Percentiles rank a stretch among this genome's conserved stretches.
These are phyloP conservation scores for Venturia nashicola DNA, from an alignment of 2,329 filamentous ascomycete species.

Conservation along the genomic window DNA sequence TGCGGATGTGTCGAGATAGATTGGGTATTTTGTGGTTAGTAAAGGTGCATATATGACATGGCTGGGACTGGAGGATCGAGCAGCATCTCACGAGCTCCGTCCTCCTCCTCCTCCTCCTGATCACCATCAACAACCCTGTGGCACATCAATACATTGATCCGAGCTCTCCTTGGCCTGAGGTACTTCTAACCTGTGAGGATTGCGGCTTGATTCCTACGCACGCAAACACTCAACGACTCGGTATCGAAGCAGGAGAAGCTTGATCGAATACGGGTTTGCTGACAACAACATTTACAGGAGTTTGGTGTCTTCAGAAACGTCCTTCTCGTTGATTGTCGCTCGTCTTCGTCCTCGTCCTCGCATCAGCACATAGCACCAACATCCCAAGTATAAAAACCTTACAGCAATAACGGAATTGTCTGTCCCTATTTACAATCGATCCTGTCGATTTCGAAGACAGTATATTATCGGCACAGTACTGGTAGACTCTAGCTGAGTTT, in stretches of 20 bases:
- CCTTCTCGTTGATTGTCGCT: background rate
- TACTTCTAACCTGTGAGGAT: background rate
- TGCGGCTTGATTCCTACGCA: background rate
- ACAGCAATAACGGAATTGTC: too few species aligned
- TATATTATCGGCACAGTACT: too few species aligned
- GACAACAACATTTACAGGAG: background rate
- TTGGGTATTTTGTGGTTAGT: background rate
- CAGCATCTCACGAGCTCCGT: background rate
- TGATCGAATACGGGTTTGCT: background rate
- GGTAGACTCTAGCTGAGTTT: too few species aligned
- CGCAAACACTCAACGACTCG: background rate
- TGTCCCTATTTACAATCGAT: too few species aligned
- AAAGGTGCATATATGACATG: background rate
- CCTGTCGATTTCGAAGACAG: too few species aligned
- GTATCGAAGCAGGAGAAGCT: background rate
- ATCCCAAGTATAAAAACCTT: too few species aligned
- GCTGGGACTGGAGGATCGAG: background rate
- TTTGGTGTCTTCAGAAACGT: background rate
- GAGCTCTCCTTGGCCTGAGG: background rate
- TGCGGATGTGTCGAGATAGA: background rate
- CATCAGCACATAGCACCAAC: too few species aligned
- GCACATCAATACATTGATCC: background rate
- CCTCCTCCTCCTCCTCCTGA: background rate
- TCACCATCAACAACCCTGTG: background rate
- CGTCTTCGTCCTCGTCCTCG: background rate